A percentile compares a stretch with the other conserved stretches of the same genome.
Conservation (phyloP, 805 yeast genomes). For the Myxozyma kluyveri region DNA sequence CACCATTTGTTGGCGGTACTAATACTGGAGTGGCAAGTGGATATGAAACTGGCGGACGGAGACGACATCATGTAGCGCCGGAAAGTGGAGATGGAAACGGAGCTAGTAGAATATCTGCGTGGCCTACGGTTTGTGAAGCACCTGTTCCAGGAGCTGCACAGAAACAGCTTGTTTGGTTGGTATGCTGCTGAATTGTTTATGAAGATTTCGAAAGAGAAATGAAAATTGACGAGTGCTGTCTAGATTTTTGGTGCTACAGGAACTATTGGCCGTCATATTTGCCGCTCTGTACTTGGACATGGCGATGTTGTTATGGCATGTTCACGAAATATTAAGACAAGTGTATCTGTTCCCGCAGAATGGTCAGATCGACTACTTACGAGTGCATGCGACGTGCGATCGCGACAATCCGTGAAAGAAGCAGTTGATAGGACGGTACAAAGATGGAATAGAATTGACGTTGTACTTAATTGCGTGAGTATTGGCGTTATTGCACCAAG, state of each 20-base stretch:
- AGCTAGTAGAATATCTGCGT: too few species aligned
- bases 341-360: constrained; percentile 16
- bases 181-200: not conserved
- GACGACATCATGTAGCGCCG: too few species aligned
- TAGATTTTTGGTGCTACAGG: constrained; percentile 35
- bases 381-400: constrained; percentile 30
- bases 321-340: constrained; percentile 16
- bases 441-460: constrained; percentile 32
- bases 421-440: constrained; percentile 30
- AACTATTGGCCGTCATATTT: constrained; percentile 30
- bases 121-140: constrained; percentile 22
- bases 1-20: too few species aligned
- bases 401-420: constrained; percentile 24
- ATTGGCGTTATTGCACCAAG: constrained; percentile 31
- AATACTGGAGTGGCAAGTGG: too few species aligned
- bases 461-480: constrained; percentile 31
- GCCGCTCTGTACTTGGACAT: constrained; percentile 29
- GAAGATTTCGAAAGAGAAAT: not conserved
- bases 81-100: too few species aligned
- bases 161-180: constrained; percentile 29
- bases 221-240: not conserved
- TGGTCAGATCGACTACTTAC: constrained; percentile 25
- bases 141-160: constrained; percentile 4
- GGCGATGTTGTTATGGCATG: constrained; percentile 33
- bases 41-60: too few species aligned